These are phyloP conservation scores for Zasmidium cellare DNA, from an alignment of 2,329 filamentous ascomycete species.

Conservation along the genomic window DNA sequence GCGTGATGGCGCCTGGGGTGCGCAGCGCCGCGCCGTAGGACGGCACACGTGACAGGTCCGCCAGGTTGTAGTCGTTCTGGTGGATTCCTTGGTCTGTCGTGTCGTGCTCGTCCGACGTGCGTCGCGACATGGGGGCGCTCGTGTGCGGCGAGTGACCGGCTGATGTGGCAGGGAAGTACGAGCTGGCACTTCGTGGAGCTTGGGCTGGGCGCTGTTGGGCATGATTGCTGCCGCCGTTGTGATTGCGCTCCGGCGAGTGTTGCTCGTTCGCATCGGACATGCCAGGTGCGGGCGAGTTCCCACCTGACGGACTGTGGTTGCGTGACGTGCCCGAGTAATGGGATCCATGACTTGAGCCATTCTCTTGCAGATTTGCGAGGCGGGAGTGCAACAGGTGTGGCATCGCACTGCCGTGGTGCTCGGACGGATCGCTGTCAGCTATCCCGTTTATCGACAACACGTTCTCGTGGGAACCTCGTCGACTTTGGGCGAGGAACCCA, in stretches of 20 bases:
- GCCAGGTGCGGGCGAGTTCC: constrained; percentile 31
- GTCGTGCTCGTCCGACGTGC: constrained; percentile 34
- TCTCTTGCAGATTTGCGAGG: constrained; percentile 54
- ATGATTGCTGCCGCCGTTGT: constrained; percentile 12
- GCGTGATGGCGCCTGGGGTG: constrained; percentile 43
- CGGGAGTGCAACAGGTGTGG: constrained; percentile 70
- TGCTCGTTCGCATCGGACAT: constrained; percentile 15
- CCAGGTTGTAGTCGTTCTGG: constrained; percentile 44
- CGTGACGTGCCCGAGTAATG: constrained; percentile 24
- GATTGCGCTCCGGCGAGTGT: constrained; percentile 25
- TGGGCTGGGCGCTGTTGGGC: constrained; percentile 10
- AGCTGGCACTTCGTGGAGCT: constrained; percentile 6
- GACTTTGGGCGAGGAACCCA: constrained; percentile 63
- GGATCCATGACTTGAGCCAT: constrained; percentile 30
- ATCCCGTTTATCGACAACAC: constrained; percentile 60
- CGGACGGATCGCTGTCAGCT: constrained; percentile 48
- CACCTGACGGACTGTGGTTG: constrained; percentile 33
- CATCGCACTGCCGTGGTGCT: constrained; percentile 48
- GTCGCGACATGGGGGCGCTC: constrained; percentile 34
- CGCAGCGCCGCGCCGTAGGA: constrained; percentile 53
- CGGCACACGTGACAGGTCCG: constrained; percentile 49
- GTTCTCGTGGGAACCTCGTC: constrained; percentile 79
- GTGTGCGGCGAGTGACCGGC: constrained; percentile 26
- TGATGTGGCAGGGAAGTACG: constrained; percentile 24
- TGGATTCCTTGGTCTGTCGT: constrained; percentile 23